Base-by-base conservation (phyloP, 2,329 filamentous ascomycete genomes). In the Arthroderma sp. region DNA sequence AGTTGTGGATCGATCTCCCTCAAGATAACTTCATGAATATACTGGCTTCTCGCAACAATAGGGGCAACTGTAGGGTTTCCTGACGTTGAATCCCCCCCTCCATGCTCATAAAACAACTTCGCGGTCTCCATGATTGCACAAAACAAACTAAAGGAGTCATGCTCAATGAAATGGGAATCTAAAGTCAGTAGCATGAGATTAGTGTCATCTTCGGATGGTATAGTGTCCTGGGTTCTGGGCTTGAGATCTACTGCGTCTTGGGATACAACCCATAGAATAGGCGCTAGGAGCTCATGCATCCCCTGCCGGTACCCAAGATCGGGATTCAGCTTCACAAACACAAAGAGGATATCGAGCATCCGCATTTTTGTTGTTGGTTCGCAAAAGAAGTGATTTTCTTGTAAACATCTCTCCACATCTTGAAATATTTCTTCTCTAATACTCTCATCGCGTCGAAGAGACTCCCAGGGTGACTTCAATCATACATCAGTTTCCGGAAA, bases 221-320 rank as follows among this genome's bases (percentile, higher is more conserved):
- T 58, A 1, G 59, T 57, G 37, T 64, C 57, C 38, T 54, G 33
- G 29, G 22, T 2, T 10, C 40, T 52, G 3, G 62, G 58, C 2
- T 58, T 54, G 3, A 64, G 61, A 43, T 84, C 73, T 42, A 94
- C 69, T 5, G 88, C 82, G 65, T 98, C 91, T 54, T 81, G 73
- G 53, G 88, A 79, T 4, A 96, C 68, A 1, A 86, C 83, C 73
- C 86, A 86, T 5, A 95, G 69, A 33, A 98, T 79, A 0, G 91
- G 88, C 0, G 91, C 91, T 9, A 96, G 71, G 37, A 98, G 70
- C 65, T 98, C 91, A 60, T 98, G 91, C 89, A 98, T 98, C 7
- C 91, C 91, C 66, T 98, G 91, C n/a, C 91, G 79, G 60, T 98
- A 98, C 10, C 86, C 86, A 44, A 86, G 74, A 53, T 82, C 79